Percentiles rank a stretch among this genome's conserved stretches.
These are phyloP conservation scores for Scedosporium dehoogii DNA, from an alignment of 2,329 filamentous ascomycete species.

Conservation along the genomic window DNA sequence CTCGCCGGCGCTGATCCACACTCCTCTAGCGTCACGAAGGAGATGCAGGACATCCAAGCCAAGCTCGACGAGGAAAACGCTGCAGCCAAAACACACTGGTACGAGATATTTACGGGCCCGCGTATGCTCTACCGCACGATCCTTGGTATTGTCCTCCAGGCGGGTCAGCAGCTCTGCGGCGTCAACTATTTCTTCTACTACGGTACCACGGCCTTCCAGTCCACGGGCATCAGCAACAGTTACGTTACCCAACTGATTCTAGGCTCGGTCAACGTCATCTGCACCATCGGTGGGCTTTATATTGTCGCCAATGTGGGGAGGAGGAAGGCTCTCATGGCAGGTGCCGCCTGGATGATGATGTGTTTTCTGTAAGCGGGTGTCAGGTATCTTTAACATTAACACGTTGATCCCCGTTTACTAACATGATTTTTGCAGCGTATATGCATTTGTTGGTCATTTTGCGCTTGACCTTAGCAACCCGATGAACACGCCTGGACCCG, in stretches of 20 bases:
- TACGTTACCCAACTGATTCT: constrained; percentile 62
- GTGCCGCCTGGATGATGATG: constrained; percentile 50
- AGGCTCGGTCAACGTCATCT: constrained; percentile 55
- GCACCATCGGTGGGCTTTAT: constrained; percentile 55
- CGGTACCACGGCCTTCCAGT: constrained; percentile 54
- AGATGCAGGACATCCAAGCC: constrained; percentile 41
- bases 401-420: background rate
- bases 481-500: constrained; percentile 35
- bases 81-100: constrained; percentile 35
- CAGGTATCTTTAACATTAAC: background rate
- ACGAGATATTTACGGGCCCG: constrained; percentile 58
- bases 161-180: constrained; percentile 59
- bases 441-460: constrained; percentile 38
- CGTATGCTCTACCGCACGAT: constrained; percentile 55
- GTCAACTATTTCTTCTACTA: constrained; percentile 63
- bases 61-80: constrained; percentile 39
- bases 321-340: constrained; percentile 51
- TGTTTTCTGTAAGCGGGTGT: constrained; percentile 32
- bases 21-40: constrained; percentile 29
- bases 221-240: constrained; percentile 54
- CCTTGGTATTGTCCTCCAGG: constrained; percentile 52
- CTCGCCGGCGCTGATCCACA: constrained; percentile 32
- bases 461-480: constrained; percentile 30
- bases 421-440: constrained; percentile 21
- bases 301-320: constrained; percentile 57